These are phyloP conservation scores for Pseudomassariella vexata DNA, from an alignment of 2,329 filamentous ascomycete species.

Conservation along the genomic window DNA sequence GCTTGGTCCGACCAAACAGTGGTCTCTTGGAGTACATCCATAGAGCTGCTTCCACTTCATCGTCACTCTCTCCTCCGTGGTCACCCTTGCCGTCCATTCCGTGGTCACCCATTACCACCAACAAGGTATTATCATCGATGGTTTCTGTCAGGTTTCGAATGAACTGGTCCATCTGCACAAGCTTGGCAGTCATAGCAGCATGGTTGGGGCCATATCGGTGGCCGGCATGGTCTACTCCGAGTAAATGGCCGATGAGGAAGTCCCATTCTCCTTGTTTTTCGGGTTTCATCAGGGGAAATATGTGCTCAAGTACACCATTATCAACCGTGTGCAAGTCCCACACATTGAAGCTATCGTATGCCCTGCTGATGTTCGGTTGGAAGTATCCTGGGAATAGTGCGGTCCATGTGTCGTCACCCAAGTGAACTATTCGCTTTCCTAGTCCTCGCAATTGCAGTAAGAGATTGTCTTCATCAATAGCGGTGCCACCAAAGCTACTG, in stretches of 20 bases:
- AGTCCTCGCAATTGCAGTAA: conserved; percentile 60
- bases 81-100: conserved; percentile 98
- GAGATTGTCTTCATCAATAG: conserved; percentile 87
- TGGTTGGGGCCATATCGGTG: conserved; percentile 95
- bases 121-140: conserved; percentile 78
- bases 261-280: conserved; percentile 73
- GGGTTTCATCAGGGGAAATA: conserved; percentile 72
- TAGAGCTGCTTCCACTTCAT: conserved; percentile 87
- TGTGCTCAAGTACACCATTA: conserved; percentile 86
- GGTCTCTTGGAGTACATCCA: conserved; percentile 97
- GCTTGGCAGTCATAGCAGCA: conserved; percentile 82
- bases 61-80: conserved; percentile 95
- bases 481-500: conserved; percentile 90
- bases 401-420: conserved; percentile 98
- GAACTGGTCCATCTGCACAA: conserved; percentile 84
- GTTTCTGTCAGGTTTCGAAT: conserved; percentile 64
- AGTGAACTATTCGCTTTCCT: conserved; percentile 73
- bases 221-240: conserved; percentile 94
- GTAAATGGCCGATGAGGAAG: conserved; percentile 86
- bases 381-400: conserved; percentile 92
- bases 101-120: conserved; percentile 98
- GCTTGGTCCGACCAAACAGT: conserved; percentile 71
- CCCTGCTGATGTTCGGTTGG: conserved; percentile 73
- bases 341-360: conserved; percentile 97
- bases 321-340: conserved; percentile 97